A percentile compares a stretch with the other conserved stretches of the same genome.
phyloP scores from a whole-genome alignment of 2,329 filamentous ascomycete species.

The Fusarium camptoceras region DNA sequence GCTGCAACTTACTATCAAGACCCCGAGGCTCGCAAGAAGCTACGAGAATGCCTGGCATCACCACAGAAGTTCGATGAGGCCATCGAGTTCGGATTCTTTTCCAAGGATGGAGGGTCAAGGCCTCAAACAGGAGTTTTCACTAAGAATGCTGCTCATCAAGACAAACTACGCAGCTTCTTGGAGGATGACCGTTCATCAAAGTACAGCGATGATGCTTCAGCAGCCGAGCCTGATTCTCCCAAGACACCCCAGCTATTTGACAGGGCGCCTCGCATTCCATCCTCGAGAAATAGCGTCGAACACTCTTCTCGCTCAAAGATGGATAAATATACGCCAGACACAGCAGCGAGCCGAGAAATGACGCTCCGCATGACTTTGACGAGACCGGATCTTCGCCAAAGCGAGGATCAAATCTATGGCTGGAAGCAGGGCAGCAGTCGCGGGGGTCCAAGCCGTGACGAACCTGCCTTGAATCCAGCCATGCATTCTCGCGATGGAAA shows the following conservation, averaged over 20 bases:
- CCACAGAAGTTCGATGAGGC: slow-evolving; percentile 97
- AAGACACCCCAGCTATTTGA: slow-evolving; percentile 65
- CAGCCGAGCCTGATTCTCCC: slow-evolving; percentile 69
- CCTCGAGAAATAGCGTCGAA: slow-evolving; percentile 46
- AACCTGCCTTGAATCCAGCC: slow-evolving; percentile 40
- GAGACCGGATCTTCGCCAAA: slow-evolving; percentile 82
- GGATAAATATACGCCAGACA: slow-evolving; percentile 61
- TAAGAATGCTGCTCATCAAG: slow-evolving; percentile 53
- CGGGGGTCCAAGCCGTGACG: slow-evolving; percentile 58
- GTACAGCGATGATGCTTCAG: slow-evolving; percentile 66
- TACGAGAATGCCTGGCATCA: slow-evolving; percentile 87
- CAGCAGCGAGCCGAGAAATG: slow-evolving; percentile 81
- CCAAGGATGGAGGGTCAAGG: slow-evolving; percentile 59
- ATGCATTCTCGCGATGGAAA: slow-evolving; percentile 50
- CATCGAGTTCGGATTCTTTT: slow-evolving; percentile 91
- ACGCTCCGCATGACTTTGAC: slow-evolving; percentile 96
- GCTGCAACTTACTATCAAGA: slow-evolving; percentile 88
- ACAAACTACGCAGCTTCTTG: slow-evolving; percentile 68
- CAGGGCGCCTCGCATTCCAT: slow-evolving; percentile 49
- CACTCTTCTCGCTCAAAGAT: slow-evolving; percentile 47
- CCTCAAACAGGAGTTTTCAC: slow-evolving; percentile 49
- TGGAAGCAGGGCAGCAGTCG: slow-evolving; percentile 65
- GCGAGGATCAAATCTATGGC: slow-evolving; percentile 78
- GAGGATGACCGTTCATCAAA: slow-evolving; percentile 68
- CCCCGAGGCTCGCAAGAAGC: slow-evolving; percentile 85